Percentiles rank a stretch among this genome's conserved stretches.
Evolutionary conservation across 2,329 filamentous ascomycete genomes (phyloP).

Genomic region (Hymenoscyphus occultus): DNA sequence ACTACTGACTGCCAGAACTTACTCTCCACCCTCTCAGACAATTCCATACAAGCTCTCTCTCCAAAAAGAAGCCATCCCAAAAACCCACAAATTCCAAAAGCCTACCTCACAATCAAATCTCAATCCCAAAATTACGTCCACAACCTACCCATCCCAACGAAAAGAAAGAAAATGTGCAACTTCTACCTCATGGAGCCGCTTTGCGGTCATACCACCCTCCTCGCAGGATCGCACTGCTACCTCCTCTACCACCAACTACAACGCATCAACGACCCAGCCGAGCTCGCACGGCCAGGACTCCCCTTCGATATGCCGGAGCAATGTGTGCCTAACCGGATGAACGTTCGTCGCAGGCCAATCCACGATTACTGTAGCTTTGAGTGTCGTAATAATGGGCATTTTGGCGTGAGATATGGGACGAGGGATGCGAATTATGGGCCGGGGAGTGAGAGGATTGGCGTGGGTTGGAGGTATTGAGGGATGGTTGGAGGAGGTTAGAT

Average conservation of each 20-base stretch:
- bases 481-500: not conserved
- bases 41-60: not conserved
- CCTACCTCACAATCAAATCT: too few species aligned
- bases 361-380: slow-evolving; percentile 30
- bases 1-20: not conserved
- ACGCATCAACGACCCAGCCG: slow-evolving; percentile 33
- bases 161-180: slow-evolving; percentile 29
- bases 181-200: slow-evolving; percentile 30
- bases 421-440: slow-evolving; percentile 32
- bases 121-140: not conserved
- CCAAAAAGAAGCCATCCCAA: not conserved
- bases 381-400: slow-evolving; percentile 32
- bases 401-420: slow-evolving; percentile 28
- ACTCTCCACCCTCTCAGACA: not conserved
- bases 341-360: slow-evolving; percentile 22
- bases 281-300: slow-evolving; percentile 16
- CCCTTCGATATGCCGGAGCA: slow-evolving; percentile 31
- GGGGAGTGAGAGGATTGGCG: slow-evolving; percentile 32
- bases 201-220: slow-evolving; percentile 33
- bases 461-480: slow-evolving; percentile 32
- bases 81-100: not conserved
- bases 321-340: slow-evolving; percentile 30
- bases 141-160: not conserved
- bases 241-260: slow-evolving; percentile 34
- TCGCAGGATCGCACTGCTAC: slow-evolving; percentile 33